Conservation (phyloP, 2,329 filamentous ascomycete genomes). For the Mycogone perniciosa region DNA sequence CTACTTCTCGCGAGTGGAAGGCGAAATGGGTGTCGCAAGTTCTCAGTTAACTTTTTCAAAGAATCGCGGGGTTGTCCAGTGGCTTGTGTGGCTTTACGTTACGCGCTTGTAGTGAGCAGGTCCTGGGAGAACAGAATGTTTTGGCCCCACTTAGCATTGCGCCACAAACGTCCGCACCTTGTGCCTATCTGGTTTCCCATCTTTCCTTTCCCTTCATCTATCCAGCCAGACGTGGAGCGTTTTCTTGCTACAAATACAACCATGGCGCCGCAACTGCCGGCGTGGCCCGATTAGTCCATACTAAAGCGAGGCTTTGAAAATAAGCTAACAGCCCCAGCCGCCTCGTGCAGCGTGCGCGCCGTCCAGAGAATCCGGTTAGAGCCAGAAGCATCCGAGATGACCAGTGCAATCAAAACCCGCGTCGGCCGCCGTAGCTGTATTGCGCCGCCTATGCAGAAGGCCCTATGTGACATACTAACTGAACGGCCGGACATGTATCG, state of each 20-base stretch:
- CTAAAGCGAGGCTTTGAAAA: background rate
- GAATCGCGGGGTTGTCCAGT: background rate
- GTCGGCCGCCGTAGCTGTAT: conserved; percentile 18
- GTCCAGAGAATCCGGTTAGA: background rate
- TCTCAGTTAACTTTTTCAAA: background rate
- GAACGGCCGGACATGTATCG: conserved; percentile 21
- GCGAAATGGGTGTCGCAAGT: background rate
- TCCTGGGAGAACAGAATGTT: background rate
- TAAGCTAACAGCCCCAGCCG: background rate
- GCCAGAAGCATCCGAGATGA: background rate
- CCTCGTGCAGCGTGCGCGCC: background rate
- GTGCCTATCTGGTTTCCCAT: background rate
- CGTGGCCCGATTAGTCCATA: background rate
- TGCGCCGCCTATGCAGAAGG: conserved; percentile 19
- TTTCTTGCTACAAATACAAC: background rate
- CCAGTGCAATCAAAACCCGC: background rate
- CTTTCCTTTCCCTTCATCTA: background rate
- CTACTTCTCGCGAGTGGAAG: background rate
- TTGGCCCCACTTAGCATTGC: background rate
- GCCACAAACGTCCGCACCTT: too few relatives aligned
- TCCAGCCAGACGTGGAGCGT: background rate
- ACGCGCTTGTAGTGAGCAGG: background rate
- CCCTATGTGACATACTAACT: conserved; percentile 20
- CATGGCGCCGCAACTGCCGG: background rate
- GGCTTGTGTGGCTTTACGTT: background rate